These are phyloP conservation scores for Saccharomyces paradoxus DNA, from an alignment of 805 yeast genomes.

Conservation along the genomic window DNA sequence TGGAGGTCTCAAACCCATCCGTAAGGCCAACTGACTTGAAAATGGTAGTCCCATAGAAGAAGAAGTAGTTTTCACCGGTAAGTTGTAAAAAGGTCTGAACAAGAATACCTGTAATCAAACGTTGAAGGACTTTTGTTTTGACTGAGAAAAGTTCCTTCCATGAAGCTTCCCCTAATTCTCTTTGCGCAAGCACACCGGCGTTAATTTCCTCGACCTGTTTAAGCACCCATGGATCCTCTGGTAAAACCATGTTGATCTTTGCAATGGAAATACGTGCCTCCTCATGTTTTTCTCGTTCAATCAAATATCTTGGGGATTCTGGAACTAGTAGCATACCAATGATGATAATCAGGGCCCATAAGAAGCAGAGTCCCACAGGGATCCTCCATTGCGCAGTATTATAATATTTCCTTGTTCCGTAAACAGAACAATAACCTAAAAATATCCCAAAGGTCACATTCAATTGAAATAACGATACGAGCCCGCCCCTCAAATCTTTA, in stretches of 20 bases:
- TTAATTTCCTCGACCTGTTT: slow-evolving; percentile 41
- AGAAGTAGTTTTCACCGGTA: slow-evolving; percentile 58
- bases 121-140: slow-evolving; percentile 47
- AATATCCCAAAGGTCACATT: slow-evolving; percentile 53
- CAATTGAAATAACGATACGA: slow-evolving; percentile 52
- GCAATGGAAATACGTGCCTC: slow-evolving; percentile 52
- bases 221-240: slow-evolving; percentile 40
- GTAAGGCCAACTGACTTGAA: slow-evolving; percentile 53
- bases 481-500: slow-evolving; percentile 52
- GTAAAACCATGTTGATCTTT: slow-evolving; percentile 40
- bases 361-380: slow-evolving; percentile 44
- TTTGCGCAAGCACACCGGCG: slow-evolving; percentile 51
- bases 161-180: slow-evolving; percentile 48
- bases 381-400: slow-evolving; percentile 45
- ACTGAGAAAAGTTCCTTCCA: slow-evolving; percentile 43
- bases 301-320: slow-evolving; percentile 54
- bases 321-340: slow-evolving; percentile 55
- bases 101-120: slow-evolving; percentile 43
- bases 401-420: slow-evolving; percentile 38
- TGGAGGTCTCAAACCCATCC: slow-evolving; percentile 54
- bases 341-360: slow-evolving; percentile 36
- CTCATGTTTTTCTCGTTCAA: slow-evolving; percentile 45
- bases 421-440: slow-evolving; percentile 53
- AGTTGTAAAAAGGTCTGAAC: slow-evolving; percentile 60
- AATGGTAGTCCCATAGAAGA: slow-evolving; percentile 57